These are phyloP conservation scores for Bretschneidera sinensis DNA, from an alignment of 345 rosid species.

Conservation along the genomic window DNA sequence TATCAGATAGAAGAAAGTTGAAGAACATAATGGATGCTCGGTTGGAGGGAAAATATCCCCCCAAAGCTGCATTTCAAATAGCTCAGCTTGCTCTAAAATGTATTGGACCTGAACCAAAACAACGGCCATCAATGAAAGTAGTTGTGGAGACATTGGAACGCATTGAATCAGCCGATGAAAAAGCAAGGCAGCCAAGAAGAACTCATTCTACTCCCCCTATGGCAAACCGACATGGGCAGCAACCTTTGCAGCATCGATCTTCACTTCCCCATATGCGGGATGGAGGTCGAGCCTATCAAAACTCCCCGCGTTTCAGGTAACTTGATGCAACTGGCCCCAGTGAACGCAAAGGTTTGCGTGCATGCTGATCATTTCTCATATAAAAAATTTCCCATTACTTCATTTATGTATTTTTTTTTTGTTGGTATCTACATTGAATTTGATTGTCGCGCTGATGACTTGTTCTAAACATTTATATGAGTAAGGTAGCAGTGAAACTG, in stretches of 20 bases:
- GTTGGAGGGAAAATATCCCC: conserved; percentile 79
- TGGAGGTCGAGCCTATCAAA: conserved; percentile 21
- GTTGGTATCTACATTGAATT: neutral
- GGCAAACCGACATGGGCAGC: conserved; percentile 29
- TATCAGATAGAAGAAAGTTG: conserved; percentile 61
- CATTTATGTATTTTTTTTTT: neutral
- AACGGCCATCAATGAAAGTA: conserved; percentile 84
- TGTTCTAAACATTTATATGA: neutral
- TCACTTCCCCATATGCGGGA: conserved; percentile 42
- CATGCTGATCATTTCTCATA: neutral
- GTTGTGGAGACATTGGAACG: conserved; percentile 65
- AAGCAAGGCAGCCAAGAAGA: conserved; percentile 46
- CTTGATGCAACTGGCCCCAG: neutral
- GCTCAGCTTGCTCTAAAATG: conserved; percentile 74
- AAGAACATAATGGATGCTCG: conserved; percentile 63
- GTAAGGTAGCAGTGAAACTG: conserved; percentile 3
- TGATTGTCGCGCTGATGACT: neutral
- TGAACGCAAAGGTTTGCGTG: conserved; percentile 1
- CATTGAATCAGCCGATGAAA: conserved; percentile 49
- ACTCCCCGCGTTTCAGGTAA: conserved; percentile 21
- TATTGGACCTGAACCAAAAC: conserved; percentile 58
- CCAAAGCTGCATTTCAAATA: conserved; percentile 52
- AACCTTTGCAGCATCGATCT: conserved; percentile 44
- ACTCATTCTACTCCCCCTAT: conserved; percentile 27
- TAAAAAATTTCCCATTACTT: neutral